Evolutionary conservation across 2,329 filamentous ascomycete species (phyloP), one percentile per base, ranked within the genome.

Genomic region (Fusarium sacchari): DNA sequence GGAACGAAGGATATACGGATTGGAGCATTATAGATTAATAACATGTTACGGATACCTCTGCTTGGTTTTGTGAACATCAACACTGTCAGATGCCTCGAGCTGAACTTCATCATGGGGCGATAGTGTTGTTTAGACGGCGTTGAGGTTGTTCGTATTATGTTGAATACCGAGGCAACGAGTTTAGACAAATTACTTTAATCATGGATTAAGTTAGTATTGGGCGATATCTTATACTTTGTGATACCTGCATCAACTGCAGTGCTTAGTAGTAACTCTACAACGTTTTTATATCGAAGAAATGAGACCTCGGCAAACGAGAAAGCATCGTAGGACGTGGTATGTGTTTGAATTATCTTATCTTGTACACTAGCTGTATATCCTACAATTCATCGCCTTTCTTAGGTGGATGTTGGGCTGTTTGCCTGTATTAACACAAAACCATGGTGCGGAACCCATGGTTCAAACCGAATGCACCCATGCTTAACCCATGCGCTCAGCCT

Each of bases 401-500:
- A 12, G 34, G 26, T 50, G 56, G 46, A 34, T 58, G 20, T 28
- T 37, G 47, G 32, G 42, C 42, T 60, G 46, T 44, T 63, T 52
- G 47, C 24, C 50, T 55, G 30, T 56, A 24, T 9, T 32, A 52
- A 34, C 36, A 22, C 34, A 39, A 36, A 28, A 26, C 15, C 60
- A 22, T 66, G 26, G 37, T n/a, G 20, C 34, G 2, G 39, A 42
- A 37, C 24, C n/a, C 53, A 49, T 43, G 24, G 32, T 7, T 60
- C 42, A 5, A 36, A 39, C 52, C 37, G 30, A n/a, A n/a, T 18
- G 24, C 17, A 20, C 12, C 30, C 13, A 20, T 52, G 18, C 20
- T 80, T 80, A 90, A 58, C 84, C 88, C 79, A 97, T 84, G 83
- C 91, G 94, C 88, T 98, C 95, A 1, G 94, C 92, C 86, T 98